phyloP scores from a whole-genome alignment of 164 flowering plant genomes.

The Stephania yunnanensis region DNA sequence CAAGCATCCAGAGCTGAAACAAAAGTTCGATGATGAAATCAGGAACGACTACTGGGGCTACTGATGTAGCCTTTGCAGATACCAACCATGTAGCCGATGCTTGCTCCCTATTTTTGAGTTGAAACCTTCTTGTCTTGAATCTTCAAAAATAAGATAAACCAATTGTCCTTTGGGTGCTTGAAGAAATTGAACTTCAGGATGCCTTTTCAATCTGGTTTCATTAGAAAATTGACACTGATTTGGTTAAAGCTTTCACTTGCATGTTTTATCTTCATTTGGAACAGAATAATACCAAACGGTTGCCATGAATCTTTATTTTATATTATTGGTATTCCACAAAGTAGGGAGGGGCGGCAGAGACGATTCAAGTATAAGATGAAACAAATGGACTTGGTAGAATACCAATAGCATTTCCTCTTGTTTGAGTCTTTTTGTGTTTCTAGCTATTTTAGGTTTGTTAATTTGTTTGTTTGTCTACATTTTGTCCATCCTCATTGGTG shows the following conservation, averaged over 20 bases:
- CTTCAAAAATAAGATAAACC: constrained; percentile 9
- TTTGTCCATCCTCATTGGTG: no score
- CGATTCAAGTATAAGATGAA: no score
- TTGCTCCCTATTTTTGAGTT: constrained; percentile 4
- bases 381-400: no score
- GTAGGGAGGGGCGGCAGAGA: no score
- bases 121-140: background rate
- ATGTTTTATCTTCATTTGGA: background rate
- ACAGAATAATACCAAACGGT: background rate
- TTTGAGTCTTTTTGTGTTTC: no score
- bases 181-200: constrained; percentile 2
- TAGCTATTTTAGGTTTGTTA: no score
- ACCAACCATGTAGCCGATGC: background rate
- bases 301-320: background rate
- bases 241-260: background rate
- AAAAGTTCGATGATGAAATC: constrained; percentile 94
- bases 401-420: no score
- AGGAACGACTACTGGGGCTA: constrained; percentile 96
- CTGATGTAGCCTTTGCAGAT: constrained; percentile 19
- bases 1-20: constrained; percentile 88
- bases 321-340: no score
- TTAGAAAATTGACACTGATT: background rate
- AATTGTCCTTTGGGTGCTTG: constrained; percentile 6
- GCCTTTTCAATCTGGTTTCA: background rate
- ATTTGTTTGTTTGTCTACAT: no score